Conservation (phyloP, 352 stramenopile species). For the Saprolegnia parasitica region DNA sequence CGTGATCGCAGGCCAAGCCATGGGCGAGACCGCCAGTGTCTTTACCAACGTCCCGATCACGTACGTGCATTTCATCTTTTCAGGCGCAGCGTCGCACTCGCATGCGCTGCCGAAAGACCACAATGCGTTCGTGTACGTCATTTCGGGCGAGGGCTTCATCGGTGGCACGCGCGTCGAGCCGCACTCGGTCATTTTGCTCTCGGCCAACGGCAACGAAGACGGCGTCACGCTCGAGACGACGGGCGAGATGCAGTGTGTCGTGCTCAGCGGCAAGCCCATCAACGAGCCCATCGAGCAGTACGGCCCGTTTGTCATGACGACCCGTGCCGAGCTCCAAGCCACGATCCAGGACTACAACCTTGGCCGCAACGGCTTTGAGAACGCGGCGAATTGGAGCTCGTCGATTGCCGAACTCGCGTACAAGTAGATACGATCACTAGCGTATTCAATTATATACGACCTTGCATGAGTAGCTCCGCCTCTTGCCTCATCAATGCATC, state of each 20-base stretch:
- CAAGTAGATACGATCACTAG: no score
- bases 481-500: no score
- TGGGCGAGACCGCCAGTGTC: conserved; percentile 41
- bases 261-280: conserved; percentile 51
- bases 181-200: conserved; percentile 5
- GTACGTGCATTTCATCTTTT: conserved; percentile 54
- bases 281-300: conserved; percentile 63
- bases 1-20: conserved; percentile 49
- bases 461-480: no score
- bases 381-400: conserved; percentile 49
- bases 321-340: conserved; percentile 46
- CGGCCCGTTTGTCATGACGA: conserved; percentile 71
- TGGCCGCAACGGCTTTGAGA: conserved; percentile 62
- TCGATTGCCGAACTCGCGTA: conserved; percentile 36
- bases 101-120: conserved; percentile 40
- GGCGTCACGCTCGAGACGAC: conserved; percentile 42
- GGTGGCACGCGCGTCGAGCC: background rate
- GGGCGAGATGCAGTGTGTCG: conserved; percentile 50
- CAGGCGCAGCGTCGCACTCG: conserved; percentile 35
- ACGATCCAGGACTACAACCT: conserved; percentile 52
- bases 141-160: conserved; percentile 34
- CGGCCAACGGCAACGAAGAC: conserved; percentile 39
- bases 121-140: conserved; percentile 44
- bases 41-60: conserved; percentile 43
- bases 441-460: no score